These are phyloP conservation scores for Nidula microcarpa DNA, from an alignment of 768 basidiomycete genomes.

Conservation along the genomic window DNA sequence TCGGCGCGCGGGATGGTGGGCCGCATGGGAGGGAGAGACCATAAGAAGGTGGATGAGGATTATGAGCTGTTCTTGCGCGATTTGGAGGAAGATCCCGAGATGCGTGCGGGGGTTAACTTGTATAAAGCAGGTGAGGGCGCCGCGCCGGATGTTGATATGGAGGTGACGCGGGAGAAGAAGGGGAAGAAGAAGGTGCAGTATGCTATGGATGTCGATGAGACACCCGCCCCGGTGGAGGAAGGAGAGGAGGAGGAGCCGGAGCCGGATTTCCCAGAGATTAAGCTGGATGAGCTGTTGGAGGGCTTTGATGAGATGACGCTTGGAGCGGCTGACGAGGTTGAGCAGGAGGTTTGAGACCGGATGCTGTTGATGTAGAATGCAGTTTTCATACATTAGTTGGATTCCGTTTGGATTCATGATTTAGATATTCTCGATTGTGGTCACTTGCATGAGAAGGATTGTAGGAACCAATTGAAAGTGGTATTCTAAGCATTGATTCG, in stretches of 20 bases:
- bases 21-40: constrained; percentile 83
- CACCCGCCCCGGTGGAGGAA: constrained; percentile 24
- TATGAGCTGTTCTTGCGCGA: constrained; percentile 96
- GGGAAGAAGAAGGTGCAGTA: constrained; percentile 43
- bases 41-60: constrained; percentile 92
- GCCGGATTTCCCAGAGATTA: constrained; percentile 84
- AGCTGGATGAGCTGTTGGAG: constrained; percentile 82
- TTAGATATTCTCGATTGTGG: too few relatives aligned
- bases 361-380: too few relatives aligned
- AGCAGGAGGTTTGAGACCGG: constrained; percentile 1
- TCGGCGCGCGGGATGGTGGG: constrained; percentile 84
- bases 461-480: too few relatives aligned
- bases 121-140: constrained; percentile 58
- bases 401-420: too few relatives aligned
- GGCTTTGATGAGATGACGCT: constrained; percentile 92
- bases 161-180: constrained; percentile 28
- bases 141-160: constrained; percentile 46
- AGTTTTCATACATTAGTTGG: too few relatives aligned
- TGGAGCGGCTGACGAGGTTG: constrained; percentile 29
- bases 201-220: constrained; percentile 69
- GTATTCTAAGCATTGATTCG: too few relatives aligned
- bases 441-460: too few relatives aligned
- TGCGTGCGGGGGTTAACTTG: constrained; percentile 82
- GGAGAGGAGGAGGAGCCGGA: constrained; percentile 52
- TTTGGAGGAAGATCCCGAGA: constrained; percentile 91